Percentiles rank a stretch among this genome's conserved stretches.
These are phyloP conservation scores for Nakazawaea siamensis DNA, from an alignment of 805 yeast genomes.

Conservation along the genomic window DNA sequence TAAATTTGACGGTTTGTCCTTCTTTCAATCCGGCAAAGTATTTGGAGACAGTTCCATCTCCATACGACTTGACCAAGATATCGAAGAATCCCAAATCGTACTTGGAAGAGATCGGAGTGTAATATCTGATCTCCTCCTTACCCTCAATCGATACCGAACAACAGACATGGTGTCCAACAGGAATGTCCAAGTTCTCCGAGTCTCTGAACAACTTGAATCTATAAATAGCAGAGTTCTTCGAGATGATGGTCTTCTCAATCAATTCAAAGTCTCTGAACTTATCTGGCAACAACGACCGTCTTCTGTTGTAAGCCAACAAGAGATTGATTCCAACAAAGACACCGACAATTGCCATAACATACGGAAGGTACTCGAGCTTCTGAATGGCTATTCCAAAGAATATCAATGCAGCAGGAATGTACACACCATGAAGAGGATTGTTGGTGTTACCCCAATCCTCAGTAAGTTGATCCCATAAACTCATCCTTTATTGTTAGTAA, in stretches of 20 bases:
- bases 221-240: conserved; percentile 66
- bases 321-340: conserved; percentile 28
- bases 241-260: conserved; percentile 64
- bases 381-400: conserved; percentile 48
- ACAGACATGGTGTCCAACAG: conserved; percentile 72
- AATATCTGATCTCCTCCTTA: conserved; percentile 53
- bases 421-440: conserved; percentile 69
- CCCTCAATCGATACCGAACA: conserved; percentile 40
- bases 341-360: conserved; percentile 29
- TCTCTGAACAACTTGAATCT: conserved; percentile 58
- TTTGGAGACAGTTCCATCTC: conserved; percentile 62
- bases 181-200: conserved; percentile 54
- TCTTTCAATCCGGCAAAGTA: conserved; percentile 54
- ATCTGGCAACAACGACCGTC: conserved; percentile 37
- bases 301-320: conserved; percentile 27
- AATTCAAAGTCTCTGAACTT: conserved; percentile 62
- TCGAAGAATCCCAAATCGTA: conserved; percentile 70
- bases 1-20: conserved; percentile 61
- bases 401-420: conserved; percentile 58
- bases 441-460: conserved; percentile 48
- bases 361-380: conserved; percentile 32
- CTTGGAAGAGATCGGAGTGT: conserved; percentile 69
- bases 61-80: conserved; percentile 67
- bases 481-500: neutral
- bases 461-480: conserved; percentile 10